Conservation (phyloP, 2,329 filamentous ascomycete genomes). For the Colletotrichum endophyticum region DNA sequence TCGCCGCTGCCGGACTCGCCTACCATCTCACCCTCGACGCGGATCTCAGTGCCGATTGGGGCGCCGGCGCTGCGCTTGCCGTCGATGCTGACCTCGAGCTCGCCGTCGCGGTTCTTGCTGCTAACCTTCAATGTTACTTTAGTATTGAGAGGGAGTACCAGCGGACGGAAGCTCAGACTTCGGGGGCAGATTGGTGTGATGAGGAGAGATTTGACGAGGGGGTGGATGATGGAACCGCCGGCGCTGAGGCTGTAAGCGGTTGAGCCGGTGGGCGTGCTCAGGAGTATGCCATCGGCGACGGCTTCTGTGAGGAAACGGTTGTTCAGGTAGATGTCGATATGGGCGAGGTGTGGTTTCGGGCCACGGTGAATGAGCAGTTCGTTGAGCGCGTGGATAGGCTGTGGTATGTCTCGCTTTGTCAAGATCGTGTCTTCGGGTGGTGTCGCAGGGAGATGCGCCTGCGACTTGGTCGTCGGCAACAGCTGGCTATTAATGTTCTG, state of each 20-base stretch:
- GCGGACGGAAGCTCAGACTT: conserved; percentile 87
- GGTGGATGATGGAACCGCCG: conserved; percentile 93
- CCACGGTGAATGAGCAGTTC: conserved; percentile 94
- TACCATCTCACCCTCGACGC: conserved; percentile 87
- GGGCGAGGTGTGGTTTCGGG: conserved; percentile 85
- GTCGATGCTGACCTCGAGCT: conserved; percentile 81
- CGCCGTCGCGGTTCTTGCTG: conserved; percentile 76
- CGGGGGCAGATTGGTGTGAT: conserved; percentile 94
- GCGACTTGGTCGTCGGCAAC: conserved; percentile 47
- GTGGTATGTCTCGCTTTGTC: conserved; percentile 27
- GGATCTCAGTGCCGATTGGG: conserved; percentile 79
- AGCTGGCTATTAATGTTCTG: conserved; percentile 59
- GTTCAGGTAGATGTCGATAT: conserved; percentile 91
- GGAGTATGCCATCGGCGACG: conserved; percentile 92
- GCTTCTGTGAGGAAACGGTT: conserved; percentile 91
- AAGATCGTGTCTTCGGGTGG: conserved; percentile 21
- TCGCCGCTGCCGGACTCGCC: conserved; percentile 47
- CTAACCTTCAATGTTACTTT: conserved; percentile 83
- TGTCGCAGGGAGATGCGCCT: conserved; percentile 33
- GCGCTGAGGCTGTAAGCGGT: conserved; percentile 95
- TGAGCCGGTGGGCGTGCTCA: conserved; percentile 91
- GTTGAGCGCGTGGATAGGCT: conserved; percentile 78
- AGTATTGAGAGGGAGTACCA: conserved; percentile 87
- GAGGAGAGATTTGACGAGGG: conserved; percentile 84
- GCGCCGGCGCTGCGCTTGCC: conserved; percentile 73